Percentiles rank a stretch among this genome's conserved stretches.
Evolutionary conservation across 2,329 filamentous ascomycete species (phyloP).

Genomic region (Daldinia sp.): DNA sequence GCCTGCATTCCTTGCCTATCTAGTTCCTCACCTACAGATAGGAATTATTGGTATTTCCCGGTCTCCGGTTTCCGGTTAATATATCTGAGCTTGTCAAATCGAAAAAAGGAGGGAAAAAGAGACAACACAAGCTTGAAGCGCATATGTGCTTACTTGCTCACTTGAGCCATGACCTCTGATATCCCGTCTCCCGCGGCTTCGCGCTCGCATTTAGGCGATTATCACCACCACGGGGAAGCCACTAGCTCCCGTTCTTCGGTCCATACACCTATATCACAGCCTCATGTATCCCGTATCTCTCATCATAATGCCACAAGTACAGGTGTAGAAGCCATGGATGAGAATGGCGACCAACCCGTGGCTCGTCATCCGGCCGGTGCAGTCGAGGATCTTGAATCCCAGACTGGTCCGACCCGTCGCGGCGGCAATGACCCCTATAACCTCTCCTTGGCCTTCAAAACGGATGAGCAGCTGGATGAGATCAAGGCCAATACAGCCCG

Average conservation of each 20-base stretch:
- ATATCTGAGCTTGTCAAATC: constrained; percentile 22
- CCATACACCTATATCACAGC: constrained; percentile 38
- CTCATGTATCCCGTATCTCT: constrained; percentile 18
- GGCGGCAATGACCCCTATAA: constrained; percentile 81
- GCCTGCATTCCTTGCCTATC: constrained; percentile 16
- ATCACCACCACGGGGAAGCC: constrained; percentile 45
- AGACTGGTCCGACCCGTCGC: constrained; percentile 48
- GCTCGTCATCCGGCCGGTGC: constrained; percentile 52
- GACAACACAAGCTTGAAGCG: background rate
- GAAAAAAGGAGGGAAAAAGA: no score
- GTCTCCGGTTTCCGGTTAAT: constrained; percentile 18
- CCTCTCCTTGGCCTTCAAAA: constrained; percentile 80
- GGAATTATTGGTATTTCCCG: constrained; percentile 21
- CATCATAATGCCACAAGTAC: constrained; percentile 54
- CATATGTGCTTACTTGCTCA: background rate
- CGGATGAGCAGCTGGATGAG: constrained; percentile 74
- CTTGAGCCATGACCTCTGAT: constrained; percentile 55
- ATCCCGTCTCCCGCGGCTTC: constrained; percentile 53
- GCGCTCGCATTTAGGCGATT: constrained; percentile 55
- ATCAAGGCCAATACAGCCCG: constrained; percentile 84
- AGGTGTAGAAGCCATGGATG: constrained; percentile 52
- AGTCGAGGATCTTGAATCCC: constrained; percentile 57
- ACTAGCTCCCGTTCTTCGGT: constrained; percentile 34
- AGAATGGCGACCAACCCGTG: constrained; percentile 49
- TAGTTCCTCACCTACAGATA: constrained; percentile 26